Evolutionary conservation across 1,284 basidiomycete species (phyloP).

Genomic region (Anthracocystis setariae): DNA sequence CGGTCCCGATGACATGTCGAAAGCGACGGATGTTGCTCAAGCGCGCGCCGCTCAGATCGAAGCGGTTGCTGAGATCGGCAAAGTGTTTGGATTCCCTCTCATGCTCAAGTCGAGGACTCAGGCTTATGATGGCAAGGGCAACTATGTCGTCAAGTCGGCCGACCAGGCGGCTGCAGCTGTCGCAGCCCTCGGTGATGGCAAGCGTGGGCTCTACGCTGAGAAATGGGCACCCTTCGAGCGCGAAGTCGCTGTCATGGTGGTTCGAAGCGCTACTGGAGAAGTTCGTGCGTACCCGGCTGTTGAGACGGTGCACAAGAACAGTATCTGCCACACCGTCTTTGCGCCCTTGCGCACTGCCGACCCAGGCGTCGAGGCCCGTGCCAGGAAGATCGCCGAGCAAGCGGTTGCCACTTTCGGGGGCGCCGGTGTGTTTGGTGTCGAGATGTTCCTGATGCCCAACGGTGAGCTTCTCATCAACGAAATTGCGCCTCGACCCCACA

Average conservation of each 20-base stretch:
- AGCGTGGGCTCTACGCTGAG: slow-evolving; percentile 82
- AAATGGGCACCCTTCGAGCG: slow-evolving; percentile 89
- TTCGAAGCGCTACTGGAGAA: slow-evolving; percentile 76
- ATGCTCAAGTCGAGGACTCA: slow-evolving; percentile 96
- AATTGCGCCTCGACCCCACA: slow-evolving; percentile 98
- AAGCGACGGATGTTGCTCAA: slow-evolving; percentile 70
- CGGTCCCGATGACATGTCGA: slow-evolving; percentile 70
- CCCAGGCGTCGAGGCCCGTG: slow-evolving; percentile 73
- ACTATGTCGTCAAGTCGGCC: slow-evolving; percentile 77
- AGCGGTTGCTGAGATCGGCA: slow-evolving; percentile 39
- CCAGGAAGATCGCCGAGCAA: slow-evolving; percentile 80
- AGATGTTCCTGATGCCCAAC: slow-evolving; percentile 92
- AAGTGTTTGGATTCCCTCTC: slow-evolving; percentile 81
- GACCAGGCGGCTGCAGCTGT: slow-evolving; percentile 76
- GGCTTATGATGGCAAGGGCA: slow-evolving; percentile 96
- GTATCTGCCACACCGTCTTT: slow-evolving; percentile 91
- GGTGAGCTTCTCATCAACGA: slow-evolving; percentile 92
- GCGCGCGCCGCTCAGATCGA: slow-evolving; percentile 68
- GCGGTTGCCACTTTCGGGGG: slow-evolving; percentile 83
- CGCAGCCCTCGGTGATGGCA: slow-evolving; percentile 68
- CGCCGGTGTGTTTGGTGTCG: slow-evolving; percentile 96
- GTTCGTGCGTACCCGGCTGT: slow-evolving; percentile 89
- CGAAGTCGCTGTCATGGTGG: slow-evolving; percentile 98
- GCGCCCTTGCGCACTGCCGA: slow-evolving; percentile 74
- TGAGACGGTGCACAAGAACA: slow-evolving; percentile 94